Evolutionary conservation across 2,329 filamentous ascomycete species (phyloP).

Genomic region (Fusarium denticulatum): DNA sequence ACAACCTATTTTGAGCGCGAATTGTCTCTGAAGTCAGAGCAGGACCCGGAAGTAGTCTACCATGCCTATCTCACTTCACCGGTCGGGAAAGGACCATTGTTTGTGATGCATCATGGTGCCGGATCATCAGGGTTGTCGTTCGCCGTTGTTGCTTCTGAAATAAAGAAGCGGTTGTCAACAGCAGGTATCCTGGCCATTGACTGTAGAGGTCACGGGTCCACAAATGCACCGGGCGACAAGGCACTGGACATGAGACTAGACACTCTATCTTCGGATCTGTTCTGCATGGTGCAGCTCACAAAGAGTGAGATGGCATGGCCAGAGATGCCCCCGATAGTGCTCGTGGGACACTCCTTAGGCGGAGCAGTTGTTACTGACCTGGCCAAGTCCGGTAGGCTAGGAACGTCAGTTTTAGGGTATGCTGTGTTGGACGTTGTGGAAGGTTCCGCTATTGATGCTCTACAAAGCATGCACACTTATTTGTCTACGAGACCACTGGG

Average conservation of each 20-base stretch:
- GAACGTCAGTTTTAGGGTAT: constrained; percentile 79
- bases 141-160: constrained; percentile 79
- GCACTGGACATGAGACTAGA: constrained; percentile 74
- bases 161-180: constrained; percentile 78
- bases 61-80: constrained; percentile 92
- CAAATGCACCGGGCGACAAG: constrained; percentile 57
- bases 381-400: constrained; percentile 74
- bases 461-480: constrained; percentile 94
- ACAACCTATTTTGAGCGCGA: constrained; percentile 91
- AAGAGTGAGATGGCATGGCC: constrained; percentile 77
- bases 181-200: constrained; percentile 88
- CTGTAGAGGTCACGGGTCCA: constrained; percentile 86
- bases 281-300: constrained; percentile 74
- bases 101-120: constrained; percentile 94
- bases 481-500: constrained; percentile 81
- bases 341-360: constrained; percentile 92
- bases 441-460: constrained; percentile 91
- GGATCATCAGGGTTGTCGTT: constrained; percentile 95
- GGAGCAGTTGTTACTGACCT: constrained; percentile 90
- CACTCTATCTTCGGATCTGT: constrained; percentile 77
- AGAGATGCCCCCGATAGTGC: constrained; percentile 76
- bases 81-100: constrained; percentile 77
- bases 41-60: constrained; percentile 65
- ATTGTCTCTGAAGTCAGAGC: constrained; percentile 71
- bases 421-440: constrained; percentile 95